These are phyloP conservation scores for Crepidotus variabilis DNA, from an alignment of 768 basidiomycete species.

Conservation along the genomic window DNA sequence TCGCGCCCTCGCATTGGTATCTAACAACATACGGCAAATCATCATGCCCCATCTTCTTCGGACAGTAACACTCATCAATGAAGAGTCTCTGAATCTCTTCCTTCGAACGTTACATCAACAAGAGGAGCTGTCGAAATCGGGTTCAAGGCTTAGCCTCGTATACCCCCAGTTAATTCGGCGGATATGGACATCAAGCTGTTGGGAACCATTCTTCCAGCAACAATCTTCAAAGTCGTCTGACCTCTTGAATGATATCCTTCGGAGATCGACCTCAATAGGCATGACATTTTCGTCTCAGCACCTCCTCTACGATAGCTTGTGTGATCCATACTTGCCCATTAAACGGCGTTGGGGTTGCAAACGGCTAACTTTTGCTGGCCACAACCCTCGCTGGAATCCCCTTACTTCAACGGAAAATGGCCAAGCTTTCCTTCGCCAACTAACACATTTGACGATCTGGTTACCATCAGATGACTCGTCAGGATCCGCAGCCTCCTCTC, in stretches of 20 bases:
- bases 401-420: conserved; percentile 27
- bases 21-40: conserved; percentile 25
- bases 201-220: conserved; percentile 20
- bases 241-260: conserved; percentile 23
- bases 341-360: conserved; percentile 22
- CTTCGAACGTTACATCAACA: conserved; percentile 26
- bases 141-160: conserved; percentile 24
- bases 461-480: conserved; percentile 9
- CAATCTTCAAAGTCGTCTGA: conserved; percentile 12
- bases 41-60: conserved; percentile 36
- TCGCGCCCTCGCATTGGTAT: conserved; percentile 29
- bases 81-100: conserved; percentile 27
- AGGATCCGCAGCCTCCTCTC: conserved; percentile 1
- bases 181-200: conserved; percentile 31
- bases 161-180: conserved; percentile 27
- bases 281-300: conserved; percentile 26
- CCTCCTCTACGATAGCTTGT: conserved; percentile 30
- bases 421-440: conserved; percentile 26
- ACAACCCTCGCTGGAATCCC: conserved; percentile 26
- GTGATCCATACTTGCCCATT: conserved; percentile 7
- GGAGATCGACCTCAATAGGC: conserved; percentile 28
- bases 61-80: conserved; percentile 29
- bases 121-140: conserved; percentile 7
- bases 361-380: conserved; percentile 29
- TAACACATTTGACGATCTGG: conserved; percentile 35